Evolutionary conservation across 352 stramenopile genomes (phyloP), one percentile per base, ranked within the genome.

Genomic region (Phytopythium cucurbitacearum): DNA sequence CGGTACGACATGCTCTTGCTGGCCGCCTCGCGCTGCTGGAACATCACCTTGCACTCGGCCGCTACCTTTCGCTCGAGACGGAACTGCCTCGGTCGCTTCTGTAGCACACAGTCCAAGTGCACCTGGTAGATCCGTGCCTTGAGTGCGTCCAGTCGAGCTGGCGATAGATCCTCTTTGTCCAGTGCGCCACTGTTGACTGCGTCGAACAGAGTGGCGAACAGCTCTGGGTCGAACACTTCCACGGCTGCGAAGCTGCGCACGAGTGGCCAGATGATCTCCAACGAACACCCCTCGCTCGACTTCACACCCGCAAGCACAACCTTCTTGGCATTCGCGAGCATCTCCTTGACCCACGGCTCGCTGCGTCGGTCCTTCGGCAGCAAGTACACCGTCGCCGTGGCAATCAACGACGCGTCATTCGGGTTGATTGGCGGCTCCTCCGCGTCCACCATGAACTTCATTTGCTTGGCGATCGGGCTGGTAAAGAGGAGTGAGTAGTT

Each of bases 121-220:
- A 87, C 57, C 47, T 87, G 75, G 45, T 85, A 89, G 57, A 87
- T 56, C 58, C 81, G 81, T 12, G 65, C 62, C 51, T 69, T 73
- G 16, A 80, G 61, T 7, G 69, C 59, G 16, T 54, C 56, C 4
- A 70, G 48, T 48, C 78, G 81, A 42, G 68, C 68, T 12, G 49
- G 47, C 12, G 72, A 62, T 9, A 67, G 39, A 11, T 58, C 49
- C 7, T 65, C 52, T 8, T 69, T 68, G 28, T 85, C 74, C 39
- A 88, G 55, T 0, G 58, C 46, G 3, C 66, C 73, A 4, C 51
- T 60, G 48, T 79, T 79, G 2, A 83, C 54, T 36, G 73, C 62
- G 10, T 69, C 12, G 40, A 91, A 89, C 5, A 69, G 48, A 13
- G 57, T 53, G 7, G 57, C 57, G 41, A 80, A 80, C 34, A 89